These are phyloP conservation scores for Pinus taeda DNA, from an alignment of 75 land plant species.

Conservation along the genomic window DNA sequence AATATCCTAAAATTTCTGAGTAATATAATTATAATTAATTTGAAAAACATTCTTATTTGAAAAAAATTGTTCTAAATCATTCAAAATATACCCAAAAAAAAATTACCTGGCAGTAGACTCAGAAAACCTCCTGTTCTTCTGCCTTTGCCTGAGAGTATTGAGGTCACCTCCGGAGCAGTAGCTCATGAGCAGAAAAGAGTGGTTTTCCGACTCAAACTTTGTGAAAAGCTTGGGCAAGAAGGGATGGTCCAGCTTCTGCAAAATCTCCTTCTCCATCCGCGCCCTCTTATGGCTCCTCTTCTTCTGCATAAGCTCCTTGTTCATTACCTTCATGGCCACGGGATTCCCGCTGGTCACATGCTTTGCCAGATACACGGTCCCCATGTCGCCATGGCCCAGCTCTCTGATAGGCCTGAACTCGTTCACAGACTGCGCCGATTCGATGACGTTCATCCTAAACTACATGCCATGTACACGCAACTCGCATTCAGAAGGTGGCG, in stretches of 20 bases:
- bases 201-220: conserved; percentile 22
- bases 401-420: conserved; percentile 24
- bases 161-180: conserved; percentile 34
- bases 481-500: too few species aligned
- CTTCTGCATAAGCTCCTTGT: conserved; percentile 23
- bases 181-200: conserved; percentile 20
- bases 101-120: conserved; percentile 17
- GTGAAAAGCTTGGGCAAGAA: conserved; percentile 21
- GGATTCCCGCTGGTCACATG: conserved; percentile 7
- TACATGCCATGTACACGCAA: background rate
- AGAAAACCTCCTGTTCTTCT: conserved; percentile 15
- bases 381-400: conserved; percentile 40
- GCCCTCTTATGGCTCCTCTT: conserved; percentile 16
- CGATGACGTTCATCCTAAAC: background rate
- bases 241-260: conserved; percentile 19
- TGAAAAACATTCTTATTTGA: too few species aligned
- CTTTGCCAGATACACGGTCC: conserved; percentile 31
- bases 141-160: conserved; percentile 19
- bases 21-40: too few species aligned
- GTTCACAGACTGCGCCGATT: conserved; percentile 3
- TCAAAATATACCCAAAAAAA: background rate
- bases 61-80: too few species aligned
- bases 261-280: conserved; percentile 16
- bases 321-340: conserved; percentile 36
- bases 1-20: too few species aligned